A percentile compares a stretch with the other conserved stretches of the same genome.
These are phyloP conservation scores for Globisporangium alternatum DNA, from an alignment of 352 stramenopile genomes.

Conservation along the genomic window DNA sequence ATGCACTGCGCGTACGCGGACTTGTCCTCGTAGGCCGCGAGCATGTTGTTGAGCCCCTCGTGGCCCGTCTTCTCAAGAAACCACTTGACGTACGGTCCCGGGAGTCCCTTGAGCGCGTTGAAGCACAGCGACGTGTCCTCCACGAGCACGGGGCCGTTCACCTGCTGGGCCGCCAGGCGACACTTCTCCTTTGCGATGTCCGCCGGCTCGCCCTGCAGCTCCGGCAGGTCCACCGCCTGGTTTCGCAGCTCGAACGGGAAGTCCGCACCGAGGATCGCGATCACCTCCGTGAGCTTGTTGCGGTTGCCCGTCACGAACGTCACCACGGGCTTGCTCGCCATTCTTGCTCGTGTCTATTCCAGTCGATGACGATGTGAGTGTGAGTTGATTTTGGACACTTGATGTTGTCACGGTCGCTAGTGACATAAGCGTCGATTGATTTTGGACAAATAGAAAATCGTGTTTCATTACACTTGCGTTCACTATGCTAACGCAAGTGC, in stretches of 20 bases:
- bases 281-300: slow-evolving; percentile 84
- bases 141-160: slow-evolving; percentile 90
- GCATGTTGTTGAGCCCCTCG: slow-evolving; percentile 93
- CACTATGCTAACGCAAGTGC: too few relatives aligned
- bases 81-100: slow-evolving; percentile 98
- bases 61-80: slow-evolving; percentile 96
- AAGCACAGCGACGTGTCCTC: slow-evolving; percentile 98
- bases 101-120: slow-evolving; percentile 92
- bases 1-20: slow-evolving; percentile 96
- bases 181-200: slow-evolving; percentile 96
- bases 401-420: too few relatives aligned
- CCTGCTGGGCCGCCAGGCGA: slow-evolving; percentile 78
- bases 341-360: neutral
- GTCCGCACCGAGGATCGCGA: slow-evolving; percentile 76
- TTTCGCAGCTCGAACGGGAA: slow-evolving; percentile 93
- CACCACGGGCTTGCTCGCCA: slow-evolving; percentile 31
- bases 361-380: neutral
- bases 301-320: slow-evolving; percentile 85
- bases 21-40: slow-evolving; percentile 94
- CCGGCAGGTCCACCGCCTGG: slow-evolving; percentile 94
- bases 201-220: slow-evolving; percentile 95
- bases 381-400: too few relatives aligned
- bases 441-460: too few relatives aligned
- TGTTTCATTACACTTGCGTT: too few relatives aligned
- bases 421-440: too few relatives aligned